Conservation (phyloP, 768 basidiomycete genomes). For the Leccinum pellstonianum region DNA sequence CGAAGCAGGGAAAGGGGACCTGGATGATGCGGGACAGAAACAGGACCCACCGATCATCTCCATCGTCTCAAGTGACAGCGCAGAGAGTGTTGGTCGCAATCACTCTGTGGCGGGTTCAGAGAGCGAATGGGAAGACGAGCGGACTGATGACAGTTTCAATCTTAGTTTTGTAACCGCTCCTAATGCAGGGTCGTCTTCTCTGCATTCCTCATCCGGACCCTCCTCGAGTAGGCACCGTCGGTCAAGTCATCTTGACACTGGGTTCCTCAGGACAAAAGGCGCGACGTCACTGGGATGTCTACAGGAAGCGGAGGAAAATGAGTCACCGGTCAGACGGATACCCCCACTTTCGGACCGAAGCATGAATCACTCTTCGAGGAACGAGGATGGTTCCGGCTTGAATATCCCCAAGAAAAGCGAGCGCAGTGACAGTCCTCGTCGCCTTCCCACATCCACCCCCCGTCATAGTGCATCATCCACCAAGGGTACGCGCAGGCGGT, state of each 20-base stretch:
- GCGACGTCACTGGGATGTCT: slow-evolving; percentile 57
- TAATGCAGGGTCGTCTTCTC: slow-evolving; percentile 27
- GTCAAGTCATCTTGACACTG: slow-evolving; percentile 66
- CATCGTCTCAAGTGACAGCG: slow-evolving; percentile 39
- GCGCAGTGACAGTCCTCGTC: slow-evolving; percentile 45
- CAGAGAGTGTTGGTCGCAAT: slow-evolving; percentile 30
- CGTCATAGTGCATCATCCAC: slow-evolving; percentile 32
- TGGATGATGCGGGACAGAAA: slow-evolving; percentile 59
- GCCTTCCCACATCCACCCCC: slow-evolving; percentile 47
- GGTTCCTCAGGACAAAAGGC: slow-evolving; percentile 59
- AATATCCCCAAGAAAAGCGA: slow-evolving; percentile 38
- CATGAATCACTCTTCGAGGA: slow-evolving; percentile 46
- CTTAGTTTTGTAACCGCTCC: slow-evolving; percentile 45
- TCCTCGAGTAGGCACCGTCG: slow-evolving; percentile 45
- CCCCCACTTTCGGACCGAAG: slow-evolving; percentile 64
- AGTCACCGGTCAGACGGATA: slow-evolving; percentile 29
- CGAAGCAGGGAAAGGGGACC: slow-evolving; percentile 77
- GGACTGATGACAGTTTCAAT: slow-evolving; percentile 74
- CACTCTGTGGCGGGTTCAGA: slow-evolving; percentile 64
- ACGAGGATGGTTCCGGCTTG: slow-evolving; percentile 23
- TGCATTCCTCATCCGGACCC: slow-evolving; percentile 37
- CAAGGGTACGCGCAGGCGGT: slow-evolving; percentile 55
- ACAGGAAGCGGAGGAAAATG: slow-evolving; percentile 69
- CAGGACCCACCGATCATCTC: slow-evolving; percentile 17
- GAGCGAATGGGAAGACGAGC: slow-evolving; percentile 90